Conservation (phyloP, 441 rosid genomes). For the Melastoma candidum region DNA sequence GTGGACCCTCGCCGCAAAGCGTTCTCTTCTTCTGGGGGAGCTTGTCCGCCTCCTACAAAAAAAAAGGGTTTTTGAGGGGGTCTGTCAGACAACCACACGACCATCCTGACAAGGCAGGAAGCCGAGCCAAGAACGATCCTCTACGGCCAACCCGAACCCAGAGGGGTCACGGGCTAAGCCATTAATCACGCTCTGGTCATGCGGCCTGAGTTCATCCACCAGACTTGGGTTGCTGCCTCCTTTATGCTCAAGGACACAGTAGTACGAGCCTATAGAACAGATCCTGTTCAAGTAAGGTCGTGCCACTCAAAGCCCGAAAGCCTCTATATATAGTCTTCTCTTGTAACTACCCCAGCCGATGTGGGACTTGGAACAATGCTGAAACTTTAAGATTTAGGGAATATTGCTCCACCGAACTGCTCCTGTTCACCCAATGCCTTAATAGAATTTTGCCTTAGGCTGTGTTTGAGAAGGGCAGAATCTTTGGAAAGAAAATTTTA, state of each 20-base stretch:
- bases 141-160: accelerated
- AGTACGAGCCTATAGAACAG: slow-evolving; percentile 15
- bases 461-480: no score
- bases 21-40: no score
- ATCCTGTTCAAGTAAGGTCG: slow-evolving; percentile 21
- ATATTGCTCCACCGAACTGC: no score
- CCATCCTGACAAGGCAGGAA: not conserved
- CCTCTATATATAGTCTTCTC: no score
- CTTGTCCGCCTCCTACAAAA: no score
- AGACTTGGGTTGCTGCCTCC: slow-evolving; percentile 7
- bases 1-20: no score
- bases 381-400: no score
- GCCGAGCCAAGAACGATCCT: slow-evolving; percentile 8
- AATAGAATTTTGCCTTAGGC: no score
- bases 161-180: not conserved
- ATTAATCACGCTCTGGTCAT: slow-evolving; percentile 10
- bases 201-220: slow-evolving; percentile 1
- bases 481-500: no score
- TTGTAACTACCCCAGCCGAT: no score
- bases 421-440: no score
- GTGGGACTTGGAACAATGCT: no score
- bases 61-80: not conserved
- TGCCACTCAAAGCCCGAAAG: not conserved
- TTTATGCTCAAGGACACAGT: slow-evolving; percentile 7
- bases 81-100: slow-evolving; percentile 11